phyloP scores from a whole-genome alignment of 768 basidiomycete species.

The Serendipita sp. region DNA sequence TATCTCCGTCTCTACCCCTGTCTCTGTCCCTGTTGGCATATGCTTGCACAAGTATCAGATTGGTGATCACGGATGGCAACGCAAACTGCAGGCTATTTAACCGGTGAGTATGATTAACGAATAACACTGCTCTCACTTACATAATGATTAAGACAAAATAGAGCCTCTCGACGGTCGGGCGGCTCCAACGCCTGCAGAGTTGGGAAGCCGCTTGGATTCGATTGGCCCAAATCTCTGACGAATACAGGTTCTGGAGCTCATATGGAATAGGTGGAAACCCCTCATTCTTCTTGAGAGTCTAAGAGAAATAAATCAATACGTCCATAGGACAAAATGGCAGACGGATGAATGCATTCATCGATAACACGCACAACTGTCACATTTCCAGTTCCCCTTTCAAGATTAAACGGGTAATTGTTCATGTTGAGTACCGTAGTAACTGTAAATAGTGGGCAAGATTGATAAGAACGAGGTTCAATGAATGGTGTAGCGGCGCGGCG shows the following conservation, averaged over 20 bases:
- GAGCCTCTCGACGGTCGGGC: neutral
- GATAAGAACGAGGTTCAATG: neutral
- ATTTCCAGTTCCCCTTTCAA: neutral
- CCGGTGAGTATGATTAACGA: neutral
- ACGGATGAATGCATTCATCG: neutral
- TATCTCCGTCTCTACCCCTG: neutral
- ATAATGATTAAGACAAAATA: neutral
- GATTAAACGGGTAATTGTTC: neutral
- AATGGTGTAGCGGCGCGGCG: neutral
- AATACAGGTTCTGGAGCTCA: neutral
- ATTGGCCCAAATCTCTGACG: neutral
- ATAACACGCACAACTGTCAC: neutral
- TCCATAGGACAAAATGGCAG: neutral
- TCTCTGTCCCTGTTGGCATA: neutral
- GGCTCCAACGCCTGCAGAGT: neutral
- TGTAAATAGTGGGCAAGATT: neutral
- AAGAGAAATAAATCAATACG: neutral
- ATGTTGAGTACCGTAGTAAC: neutral
- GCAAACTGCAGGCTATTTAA: neutral
- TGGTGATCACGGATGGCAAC: neutral
- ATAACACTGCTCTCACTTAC: neutral
- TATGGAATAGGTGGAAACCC: neutral
- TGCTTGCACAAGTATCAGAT: neutral
- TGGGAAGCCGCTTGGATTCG: neutral
- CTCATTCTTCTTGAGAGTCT: neutral